Evolutionary conservation across 1,139 yeast species (phyloP).

Genomic region (Scheffersomyces cryptocercus): DNA sequence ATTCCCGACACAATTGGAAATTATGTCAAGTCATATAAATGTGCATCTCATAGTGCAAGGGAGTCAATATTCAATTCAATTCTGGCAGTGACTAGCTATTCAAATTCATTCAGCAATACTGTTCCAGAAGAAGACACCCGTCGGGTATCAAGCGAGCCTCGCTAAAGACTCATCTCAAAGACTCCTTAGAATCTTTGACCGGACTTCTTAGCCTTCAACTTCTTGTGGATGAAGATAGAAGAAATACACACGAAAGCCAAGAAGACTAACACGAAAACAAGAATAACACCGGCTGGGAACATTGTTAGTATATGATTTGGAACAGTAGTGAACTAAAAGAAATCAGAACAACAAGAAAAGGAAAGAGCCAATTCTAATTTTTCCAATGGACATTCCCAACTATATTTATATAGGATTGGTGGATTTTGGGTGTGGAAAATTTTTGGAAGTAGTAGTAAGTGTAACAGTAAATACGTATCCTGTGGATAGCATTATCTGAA

Average conservation of each 20-base stretch:
- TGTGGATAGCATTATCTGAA: no score
- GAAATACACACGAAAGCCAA: slow-evolving; percentile 39
- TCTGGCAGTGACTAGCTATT: no score
- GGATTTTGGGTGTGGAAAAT: slow-evolving; percentile 1
- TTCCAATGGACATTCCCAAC: slow-evolving; percentile 1
- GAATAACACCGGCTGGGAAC: slow-evolving; percentile 55
- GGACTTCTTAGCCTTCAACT: slow-evolving; percentile 43
- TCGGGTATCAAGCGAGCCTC: neutral
- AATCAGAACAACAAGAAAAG: slow-evolving; percentile 6
- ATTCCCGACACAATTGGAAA: no score
- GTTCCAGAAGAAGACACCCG: neutral
- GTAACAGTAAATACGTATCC: no score
- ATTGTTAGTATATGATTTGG: slow-evolving; percentile 22
- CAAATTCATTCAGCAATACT: no score
- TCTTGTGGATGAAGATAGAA: slow-evolving; percentile 39
- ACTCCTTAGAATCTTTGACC: slow-evolving; percentile 47
- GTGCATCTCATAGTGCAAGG: no score
- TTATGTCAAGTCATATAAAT: no score
- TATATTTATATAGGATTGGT: neutral
- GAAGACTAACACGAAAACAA: slow-evolving; percentile 50
- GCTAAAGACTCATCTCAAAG: neutral
- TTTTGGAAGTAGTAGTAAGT: no score
- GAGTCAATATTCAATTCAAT: no score
- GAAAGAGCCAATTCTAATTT: slow-evolving; percentile 3
- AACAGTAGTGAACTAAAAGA: slow-evolving; percentile 8